Conservation (phyloP, 495 filamentous ascomycete genomes). For the Clavariopsis aquatica region DNA sequence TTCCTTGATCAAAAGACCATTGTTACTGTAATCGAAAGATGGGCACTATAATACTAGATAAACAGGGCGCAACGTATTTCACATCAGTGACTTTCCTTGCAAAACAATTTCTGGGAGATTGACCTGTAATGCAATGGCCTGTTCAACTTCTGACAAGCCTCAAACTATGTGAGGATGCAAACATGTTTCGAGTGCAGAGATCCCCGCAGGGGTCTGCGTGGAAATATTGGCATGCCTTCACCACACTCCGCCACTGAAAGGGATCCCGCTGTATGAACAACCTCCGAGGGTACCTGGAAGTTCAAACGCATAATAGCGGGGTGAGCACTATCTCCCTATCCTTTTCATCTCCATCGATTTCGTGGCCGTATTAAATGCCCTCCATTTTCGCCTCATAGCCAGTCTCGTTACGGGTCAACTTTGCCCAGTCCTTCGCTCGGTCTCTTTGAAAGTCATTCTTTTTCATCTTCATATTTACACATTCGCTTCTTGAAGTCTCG, state of each 20-base stretch:
- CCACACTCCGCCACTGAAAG: background rate
- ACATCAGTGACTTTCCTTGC: too few species aligned
- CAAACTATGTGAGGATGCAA: slow-evolving; percentile 7
- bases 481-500: slow-evolving; percentile 14
- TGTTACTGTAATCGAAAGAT: too few species aligned
- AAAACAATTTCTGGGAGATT: background rate
- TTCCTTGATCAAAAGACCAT: background rate
- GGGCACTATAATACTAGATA: too few species aligned
- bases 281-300: background rate
- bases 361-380: background rate
- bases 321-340: background rate
- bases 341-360: slow-evolving; percentile 12
- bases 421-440: slow-evolving; percentile 15
- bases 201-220: slow-evolving; percentile 3
- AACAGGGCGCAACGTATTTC: too few species aligned
- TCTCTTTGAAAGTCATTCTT: slow-evolving; percentile 2
- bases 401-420: background rate
- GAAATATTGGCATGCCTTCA: slow-evolving; percentile 7
- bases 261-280: background rate
- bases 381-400: background rate
- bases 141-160: too few species aligned
- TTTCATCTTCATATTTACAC: background rate
- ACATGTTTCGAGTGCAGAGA: slow-evolving; percentile 17
- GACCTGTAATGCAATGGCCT: background rate
- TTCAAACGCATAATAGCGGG: slow-evolving; percentile 4